Base-by-base conservation (phyloP, 2,329 filamentous ascomycete species). In the Ceratocystis colombiana region DNA sequence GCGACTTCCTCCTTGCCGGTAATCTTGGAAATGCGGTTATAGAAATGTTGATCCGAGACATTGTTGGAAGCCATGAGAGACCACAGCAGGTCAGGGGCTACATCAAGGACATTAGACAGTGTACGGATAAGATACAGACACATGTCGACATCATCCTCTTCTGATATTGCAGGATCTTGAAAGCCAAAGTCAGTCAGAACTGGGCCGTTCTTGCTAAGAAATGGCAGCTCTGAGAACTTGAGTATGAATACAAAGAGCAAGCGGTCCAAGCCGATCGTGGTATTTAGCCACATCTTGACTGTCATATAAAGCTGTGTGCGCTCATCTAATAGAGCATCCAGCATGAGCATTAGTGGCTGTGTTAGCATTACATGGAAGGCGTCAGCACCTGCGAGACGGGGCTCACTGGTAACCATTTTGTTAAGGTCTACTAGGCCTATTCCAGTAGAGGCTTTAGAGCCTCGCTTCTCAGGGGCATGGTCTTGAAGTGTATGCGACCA, bases 401-500 rank as follows among this genome's bases (percentile, higher is more conserved):
- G 74, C 69, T 70, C 68, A 61, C 73, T 78, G 69, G 68, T 74
- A 65, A 70, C 74, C 41, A 68, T 67, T 37, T 66, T 68, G 50
- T 65, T 55, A 3, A 68, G 41, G 30, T 68, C 64, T 7, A 67
- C 62, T 10, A 67, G 30, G 2, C 66, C 66, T 6, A 50, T 50
- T 15, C 64, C 53, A 8, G 7, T 37, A 17, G 64, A 20, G 22
- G 63, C 22, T 69, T 79, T 82, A 5, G 80, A 77, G 5, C 77
- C 75, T 68, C 80, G 77, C n/a, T 81, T 76, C 65, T 84, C 82
- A 10, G 79, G 75, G 20, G 78, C 75, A 71, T 79, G 82, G 68
- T 85, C 85, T 72, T 87, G 84, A 33, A 87, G 74, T 22, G 82
- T 89, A 72, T 95, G 90, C n/a, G 86, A 87, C 90, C 91, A 96